Conservation (phyloP, 108 stramenopile genomes). For the Stephanodiscus triporus region DNA sequence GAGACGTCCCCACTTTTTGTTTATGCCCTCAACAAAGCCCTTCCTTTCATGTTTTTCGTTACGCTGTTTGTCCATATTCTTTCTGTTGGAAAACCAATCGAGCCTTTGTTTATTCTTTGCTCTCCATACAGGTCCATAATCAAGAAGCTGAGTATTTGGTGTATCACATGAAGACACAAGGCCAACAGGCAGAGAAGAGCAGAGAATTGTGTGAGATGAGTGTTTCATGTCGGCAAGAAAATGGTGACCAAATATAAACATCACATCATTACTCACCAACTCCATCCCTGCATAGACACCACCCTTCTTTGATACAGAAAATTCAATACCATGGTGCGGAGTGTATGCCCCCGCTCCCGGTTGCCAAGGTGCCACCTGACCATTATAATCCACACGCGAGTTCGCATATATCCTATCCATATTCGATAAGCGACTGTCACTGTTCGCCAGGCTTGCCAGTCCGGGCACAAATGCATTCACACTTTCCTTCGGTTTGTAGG, state of each 20-base stretch:
- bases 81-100: background rate
- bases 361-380: conserved; percentile 36
- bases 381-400: conserved; percentile 18
- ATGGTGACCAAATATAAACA: background rate
- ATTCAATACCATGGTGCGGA: conserved; percentile 40
- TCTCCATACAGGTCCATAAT: conserved; percentile 37
- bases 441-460: conserved; percentile 49
- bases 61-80: background rate
- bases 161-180: background rate
- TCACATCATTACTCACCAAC: conserved; percentile 7
- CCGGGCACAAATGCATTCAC: conserved; percentile 49
- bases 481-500: background rate
- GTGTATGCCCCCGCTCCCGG: conserved; percentile 47
- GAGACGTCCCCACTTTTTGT: conserved; percentile 29
- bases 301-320: conserved; percentile 15
- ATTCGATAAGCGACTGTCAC: conserved; percentile 34
- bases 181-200: background rate
- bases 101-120: conserved; percentile 1
- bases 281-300: conserved; percentile 31
- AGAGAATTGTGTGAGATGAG: background rate
- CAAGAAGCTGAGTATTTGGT: background rate
- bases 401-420: conserved; percentile 28
- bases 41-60: background rate
- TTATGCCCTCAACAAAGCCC: conserved; percentile 41
- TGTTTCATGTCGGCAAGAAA: background rate